Conservation (phyloP, 495 filamentous ascomycete species). For the Penicillium canariense region DNA sequence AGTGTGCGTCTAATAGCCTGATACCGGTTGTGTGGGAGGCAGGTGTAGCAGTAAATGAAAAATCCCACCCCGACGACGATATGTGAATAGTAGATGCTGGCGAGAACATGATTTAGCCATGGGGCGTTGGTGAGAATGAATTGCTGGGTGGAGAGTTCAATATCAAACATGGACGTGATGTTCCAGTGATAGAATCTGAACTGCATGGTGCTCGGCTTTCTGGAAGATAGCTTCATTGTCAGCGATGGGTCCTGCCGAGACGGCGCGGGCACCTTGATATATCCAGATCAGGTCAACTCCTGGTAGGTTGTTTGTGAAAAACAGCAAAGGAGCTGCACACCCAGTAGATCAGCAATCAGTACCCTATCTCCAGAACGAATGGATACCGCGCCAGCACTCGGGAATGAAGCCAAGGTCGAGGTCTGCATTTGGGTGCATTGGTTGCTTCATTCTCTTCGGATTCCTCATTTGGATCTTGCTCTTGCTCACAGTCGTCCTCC, state of each 20-base stretch:
- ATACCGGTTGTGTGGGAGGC: constrained; percentile 50
- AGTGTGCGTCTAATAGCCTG: constrained; percentile 54
- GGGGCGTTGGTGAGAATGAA: constrained; percentile 42
- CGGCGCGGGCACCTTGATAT: constrained; percentile 58
- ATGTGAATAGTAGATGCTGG: constrained; percentile 42
- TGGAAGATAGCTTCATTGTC: constrained; percentile 40
- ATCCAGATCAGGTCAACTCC: constrained; percentile 26
- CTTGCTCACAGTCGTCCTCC: constrained; percentile 5
- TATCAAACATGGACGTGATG: constrained; percentile 47
- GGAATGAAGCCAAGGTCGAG: constrained; percentile 9
- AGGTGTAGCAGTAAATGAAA: constrained; percentile 58
- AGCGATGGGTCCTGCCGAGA: constrained; percentile 53
- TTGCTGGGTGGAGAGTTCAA: constrained; percentile 50
- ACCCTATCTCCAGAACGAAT: constrained; percentile 63
- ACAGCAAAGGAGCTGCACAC: constrained; percentile 21
- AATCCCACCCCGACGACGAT: constrained; percentile 52
- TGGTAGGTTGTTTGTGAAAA: not conserved
- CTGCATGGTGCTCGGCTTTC: constrained; percentile 48
- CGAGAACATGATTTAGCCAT: constrained; percentile 58
- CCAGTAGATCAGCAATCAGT: constrained; percentile 63
- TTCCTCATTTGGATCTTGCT: not conserved
- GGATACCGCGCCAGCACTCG: constrained; percentile 41
- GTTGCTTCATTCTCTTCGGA: not conserved
- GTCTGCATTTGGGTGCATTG: not conserved
- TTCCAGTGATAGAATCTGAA: constrained; percentile 50